A percentile compares a stretch with the other conserved stretches of the same genome.
phyloP scores from a whole-genome alignment of 2,329 filamentous ascomycete genomes.

The Scopulariopsis brevicaulis region DNA sequence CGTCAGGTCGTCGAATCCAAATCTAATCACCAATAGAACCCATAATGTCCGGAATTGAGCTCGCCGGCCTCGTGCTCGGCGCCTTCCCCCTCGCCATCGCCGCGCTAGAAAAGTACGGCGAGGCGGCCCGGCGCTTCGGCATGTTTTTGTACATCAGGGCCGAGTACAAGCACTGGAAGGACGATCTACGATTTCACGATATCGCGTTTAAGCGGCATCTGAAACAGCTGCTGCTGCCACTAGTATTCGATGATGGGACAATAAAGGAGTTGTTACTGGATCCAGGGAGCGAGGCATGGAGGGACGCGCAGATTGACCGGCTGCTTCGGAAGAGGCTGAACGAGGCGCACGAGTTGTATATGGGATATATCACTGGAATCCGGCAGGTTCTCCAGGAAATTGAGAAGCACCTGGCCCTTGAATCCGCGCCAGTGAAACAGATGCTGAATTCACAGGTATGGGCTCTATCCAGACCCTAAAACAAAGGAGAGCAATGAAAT shows the following conservation, averaged over 20 bases:
- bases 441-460: background rate
- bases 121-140: conserved; percentile 3
- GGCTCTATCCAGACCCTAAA: no score
- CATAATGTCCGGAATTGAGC: conserved; percentile 10
- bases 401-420: conserved; percentile 8
- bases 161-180: conserved; percentile 5
- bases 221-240: conserved; percentile 11
- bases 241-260: conserved; percentile 9
- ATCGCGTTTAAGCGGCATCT: conserved; percentile 9
- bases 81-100: conserved; percentile 8
- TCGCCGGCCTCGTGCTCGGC: conserved; percentile 9
- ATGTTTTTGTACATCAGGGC: conserved; percentile 4
- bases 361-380: conserved; percentile 8
- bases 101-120: conserved; percentile 7
- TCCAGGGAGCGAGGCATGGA: conserved; percentile 11
- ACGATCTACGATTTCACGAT: conserved; percentile 17
- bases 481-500: no score
- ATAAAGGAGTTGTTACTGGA: conserved; percentile 9
- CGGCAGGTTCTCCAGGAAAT: conserved; percentile 8
- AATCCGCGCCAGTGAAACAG: background rate
- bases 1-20: no score
- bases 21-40: no score
- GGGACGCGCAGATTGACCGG: conserved; percentile 5
- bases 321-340: conserved; percentile 9
- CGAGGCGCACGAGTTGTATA: conserved; percentile 9